Percentiles rank a stretch among this genome's conserved stretches.
These are phyloP conservation scores for Blastomyces parvus DNA, from an alignment of 2,329 filamentous ascomycete genomes.

Conservation along the genomic window DNA sequence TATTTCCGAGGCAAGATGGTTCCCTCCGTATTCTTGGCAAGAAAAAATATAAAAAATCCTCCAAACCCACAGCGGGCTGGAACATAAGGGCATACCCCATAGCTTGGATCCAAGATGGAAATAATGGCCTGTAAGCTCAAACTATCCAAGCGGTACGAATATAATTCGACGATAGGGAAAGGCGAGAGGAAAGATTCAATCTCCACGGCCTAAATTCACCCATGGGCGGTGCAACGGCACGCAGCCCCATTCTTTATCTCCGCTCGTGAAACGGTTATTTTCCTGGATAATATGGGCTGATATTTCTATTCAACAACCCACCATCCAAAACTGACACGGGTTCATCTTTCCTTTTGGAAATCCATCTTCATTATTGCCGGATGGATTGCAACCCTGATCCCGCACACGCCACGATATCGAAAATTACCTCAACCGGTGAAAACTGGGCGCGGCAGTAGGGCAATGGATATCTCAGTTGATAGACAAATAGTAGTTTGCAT, in stretches of 20 bases:
- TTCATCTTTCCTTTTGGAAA: not conserved
- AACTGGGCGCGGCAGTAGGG: constrained; percentile 51
- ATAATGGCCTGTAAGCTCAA: not conserved
- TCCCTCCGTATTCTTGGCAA: not conserved
- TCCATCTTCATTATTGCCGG: not conserved
- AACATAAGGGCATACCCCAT: too few relatives aligned
- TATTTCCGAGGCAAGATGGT: not conserved
- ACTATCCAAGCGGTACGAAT: not conserved
- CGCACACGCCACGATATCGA: constrained; percentile 54
- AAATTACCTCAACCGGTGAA: constrained; percentile 48
- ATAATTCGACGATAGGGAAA: not conserved
- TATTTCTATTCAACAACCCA: constrained; percentile 19
- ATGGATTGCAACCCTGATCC: not conserved
- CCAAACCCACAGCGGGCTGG: not conserved
- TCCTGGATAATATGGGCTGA: constrained; percentile 48
- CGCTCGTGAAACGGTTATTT: constrained; percentile 58
- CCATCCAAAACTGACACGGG: not conserved
- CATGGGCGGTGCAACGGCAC: not conserved
- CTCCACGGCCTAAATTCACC: constrained; percentile 48
- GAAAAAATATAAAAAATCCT: not conserved
- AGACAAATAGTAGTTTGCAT: constrained; percentile 47
- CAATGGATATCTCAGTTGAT: constrained; percentile 58
- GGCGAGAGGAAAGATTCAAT: constrained; percentile 55
- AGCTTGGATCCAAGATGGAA: not conserved
- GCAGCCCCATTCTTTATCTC: constrained; percentile 12